Base-by-base conservation (phyloP, 345 rosid species). In the Citrus inodora region DNA sequence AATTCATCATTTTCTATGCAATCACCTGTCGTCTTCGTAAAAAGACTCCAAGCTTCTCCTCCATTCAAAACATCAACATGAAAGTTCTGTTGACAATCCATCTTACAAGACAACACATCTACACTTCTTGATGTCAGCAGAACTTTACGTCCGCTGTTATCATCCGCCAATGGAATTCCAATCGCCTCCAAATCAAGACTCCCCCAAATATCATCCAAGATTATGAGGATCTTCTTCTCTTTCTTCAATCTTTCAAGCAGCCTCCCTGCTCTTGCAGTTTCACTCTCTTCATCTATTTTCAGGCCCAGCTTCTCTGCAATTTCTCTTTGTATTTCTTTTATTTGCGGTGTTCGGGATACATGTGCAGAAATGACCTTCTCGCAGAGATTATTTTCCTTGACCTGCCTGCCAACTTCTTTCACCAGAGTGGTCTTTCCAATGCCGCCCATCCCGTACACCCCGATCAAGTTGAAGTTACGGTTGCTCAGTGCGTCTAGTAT, bases 141-240 rank as follows among this genome's bases (percentile, higher is more conserved):
- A 7, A 64, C 8, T 30, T 64, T 64, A 16, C 40, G 3, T 13
- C 46, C 46, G 46, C 3, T 2, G 46, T 40, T 9, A 2, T 21
- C 55, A 14, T 48, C 19, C 1, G 5, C 55, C 10, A 38, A 8
- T 9, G 11, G 10, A 38, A 76, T 65, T 42, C 79, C 79, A 10
- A 76, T 37, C 0, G 13, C 28, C 22, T 76, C 72, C 4, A 76
- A 67, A 46, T 76, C 62, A 1, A 76, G 30, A 2, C n/a, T 1
- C 6, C 3, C 4, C 63, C 71, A 76, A 32, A 76, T 42, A 53
- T 76, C 25, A 66, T 76, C 79, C 25, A 76, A 76, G 22, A 76
- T 55, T 53, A 76, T 3, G 8, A 76, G 73, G 33, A 67, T 37
- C 72, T 42, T 66, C 65, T 3, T 46, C 76, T 73, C 66, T 1